These are phyloP conservation scores for Cicer arietinum DNA, from an alignment of 306 rosid genomes.

Conservation along the genomic window DNA sequence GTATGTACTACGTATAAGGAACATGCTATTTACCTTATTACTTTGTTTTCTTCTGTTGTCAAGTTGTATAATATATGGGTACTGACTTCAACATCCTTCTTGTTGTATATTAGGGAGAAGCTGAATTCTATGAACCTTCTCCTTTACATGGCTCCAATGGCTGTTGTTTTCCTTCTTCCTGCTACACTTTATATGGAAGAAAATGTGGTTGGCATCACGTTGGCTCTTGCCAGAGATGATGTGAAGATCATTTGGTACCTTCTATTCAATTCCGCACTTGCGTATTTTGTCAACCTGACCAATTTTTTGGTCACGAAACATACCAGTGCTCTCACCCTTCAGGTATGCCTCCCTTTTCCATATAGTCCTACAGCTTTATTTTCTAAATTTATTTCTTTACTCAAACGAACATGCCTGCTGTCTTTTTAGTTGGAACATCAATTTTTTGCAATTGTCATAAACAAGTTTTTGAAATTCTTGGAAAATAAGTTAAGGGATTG, in stretches of 20 bases:
- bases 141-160: constrained; percentile 99
- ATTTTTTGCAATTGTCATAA: not conserved
- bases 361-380: not conserved
- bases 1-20: constrained; percentile 57
- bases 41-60: constrained; percentile 6
- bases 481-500: not conserved
- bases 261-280: constrained; percentile 87
- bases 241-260: constrained; percentile 96
- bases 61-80: not conserved
- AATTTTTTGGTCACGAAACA: constrained; percentile 98
- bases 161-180: constrained; percentile 97
- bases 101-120: constrained; percentile 77
- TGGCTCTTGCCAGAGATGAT: constrained; percentile 97
- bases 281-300: constrained; percentile 96
- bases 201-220: constrained; percentile 93
- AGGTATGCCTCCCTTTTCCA: constrained; percentile 65
- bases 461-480: constrained; percentile 35
- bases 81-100: constrained; percentile 41
- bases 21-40: not conserved
- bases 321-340: constrained; percentile 98
- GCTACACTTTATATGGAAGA: constrained; percentile 98
- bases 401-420: not conserved
- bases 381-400: not conserved
- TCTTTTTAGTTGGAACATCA: constrained; percentile 1
- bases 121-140: constrained; percentile 99